Conservation (phyloP, 257 asterid species). For the Knoxia roxburghii region DNA sequence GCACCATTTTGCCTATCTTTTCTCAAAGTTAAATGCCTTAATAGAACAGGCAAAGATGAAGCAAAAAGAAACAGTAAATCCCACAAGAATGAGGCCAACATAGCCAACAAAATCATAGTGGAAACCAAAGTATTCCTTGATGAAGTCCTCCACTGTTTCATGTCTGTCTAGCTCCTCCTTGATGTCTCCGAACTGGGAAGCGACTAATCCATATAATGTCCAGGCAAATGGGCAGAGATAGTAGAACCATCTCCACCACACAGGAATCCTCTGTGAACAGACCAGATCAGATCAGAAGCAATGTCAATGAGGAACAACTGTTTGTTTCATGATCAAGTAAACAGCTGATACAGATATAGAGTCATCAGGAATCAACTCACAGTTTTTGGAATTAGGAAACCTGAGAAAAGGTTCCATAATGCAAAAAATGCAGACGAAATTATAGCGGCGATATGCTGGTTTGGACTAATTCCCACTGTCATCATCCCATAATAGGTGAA, state of each 20-base stretch:
- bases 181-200: conserved; percentile 35
- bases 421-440: conserved; percentile 71
- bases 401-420: conserved; percentile 79
- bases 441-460: conserved; percentile 67
- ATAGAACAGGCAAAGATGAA: conserved; percentile 37
- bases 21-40: too few species aligned
- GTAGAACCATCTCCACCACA: conserved; percentile 52
- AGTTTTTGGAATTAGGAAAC: conserved; percentile 21
- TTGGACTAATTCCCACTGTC: conserved; percentile 76
- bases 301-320: too few species aligned
- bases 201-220: conserved; percentile 44
- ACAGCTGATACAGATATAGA: too few species aligned
- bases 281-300: not conserved
- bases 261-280: conserved; percentile 34
- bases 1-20: too few species aligned
- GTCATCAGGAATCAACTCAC: too few species aligned
- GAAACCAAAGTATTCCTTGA: conserved; percentile 29
- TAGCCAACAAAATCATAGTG: conserved; percentile 27
- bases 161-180: conserved; percentile 20
- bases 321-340: too few species aligned
- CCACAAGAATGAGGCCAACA: conserved; percentile 26
- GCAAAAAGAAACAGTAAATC: conserved; percentile 27
- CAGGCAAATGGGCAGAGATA: conserved; percentile 31
- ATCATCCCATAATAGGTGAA: conserved; percentile 92
- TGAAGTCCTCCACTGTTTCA: conserved; percentile 27